Percentiles rank a stretch among this genome's conserved stretches.
Conservation (phyloP, 2,329 filamentous ascomycete genomes). For the Apiospora arundinis region DNA sequence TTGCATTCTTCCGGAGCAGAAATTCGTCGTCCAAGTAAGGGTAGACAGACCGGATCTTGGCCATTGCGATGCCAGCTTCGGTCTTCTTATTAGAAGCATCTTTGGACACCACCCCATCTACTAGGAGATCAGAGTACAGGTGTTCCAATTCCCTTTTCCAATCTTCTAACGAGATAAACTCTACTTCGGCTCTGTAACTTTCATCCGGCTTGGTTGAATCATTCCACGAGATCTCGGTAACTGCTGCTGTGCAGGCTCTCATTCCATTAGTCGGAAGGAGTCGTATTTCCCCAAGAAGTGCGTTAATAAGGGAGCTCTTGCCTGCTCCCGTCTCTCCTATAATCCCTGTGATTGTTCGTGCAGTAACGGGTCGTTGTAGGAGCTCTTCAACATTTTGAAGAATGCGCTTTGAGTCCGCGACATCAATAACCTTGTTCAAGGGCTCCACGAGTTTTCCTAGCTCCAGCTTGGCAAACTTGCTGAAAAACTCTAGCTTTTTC, state of each 20-base stretch:
- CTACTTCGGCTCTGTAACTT: constrained; percentile 37
- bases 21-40: constrained; percentile 35
- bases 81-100: constrained; percentile 31
- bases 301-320: constrained; percentile 35
- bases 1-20: constrained; percentile 34
- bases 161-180: constrained; percentile 35
- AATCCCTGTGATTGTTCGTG: constrained; percentile 26
- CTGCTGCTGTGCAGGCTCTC: constrained; percentile 37
- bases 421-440: neutral
- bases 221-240: constrained; percentile 38
- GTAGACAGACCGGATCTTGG: constrained; percentile 38
- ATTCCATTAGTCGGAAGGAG: constrained; percentile 47
- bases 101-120: constrained; percentile 32
- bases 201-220: constrained; percentile 33
- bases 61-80: constrained; percentile 36
- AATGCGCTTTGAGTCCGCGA: neutral
- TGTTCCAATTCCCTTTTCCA: constrained; percentile 34
- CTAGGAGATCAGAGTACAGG: constrained; percentile 33
- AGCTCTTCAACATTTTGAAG: neutral
- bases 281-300: constrained; percentile 39
- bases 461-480: neutral
- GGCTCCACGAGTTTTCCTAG: neutral
- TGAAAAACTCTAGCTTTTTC: neutral
- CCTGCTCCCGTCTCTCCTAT: constrained; percentile 33
- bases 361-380: neutral